Base-by-base conservation (phyloP, 768 basidiomycete genomes). In the Pisolithus microcarpus region DNA sequence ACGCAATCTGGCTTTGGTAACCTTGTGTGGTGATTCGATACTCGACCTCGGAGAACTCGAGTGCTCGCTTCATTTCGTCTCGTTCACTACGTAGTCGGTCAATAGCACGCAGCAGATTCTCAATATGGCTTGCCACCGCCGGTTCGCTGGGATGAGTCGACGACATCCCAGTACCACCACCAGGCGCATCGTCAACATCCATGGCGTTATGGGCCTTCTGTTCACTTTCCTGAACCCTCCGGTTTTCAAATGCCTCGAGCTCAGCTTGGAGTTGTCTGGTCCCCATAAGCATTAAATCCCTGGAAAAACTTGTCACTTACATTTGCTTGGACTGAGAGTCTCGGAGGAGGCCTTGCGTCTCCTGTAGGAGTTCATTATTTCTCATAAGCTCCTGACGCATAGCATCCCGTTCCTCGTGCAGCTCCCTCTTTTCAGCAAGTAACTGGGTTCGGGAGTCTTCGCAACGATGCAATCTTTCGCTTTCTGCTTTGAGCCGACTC, bases 1-100 rank as follows among this genome's bases (percentile, higher is more conserved):
- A 67, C 1, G 70, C 63, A 19, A 85, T 66, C 51, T 76, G 77
- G 31, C 72, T 69, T 58, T 82, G 75, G 44, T 84, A 64, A 0
- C 80, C 76, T 52, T 87, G 77, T 15, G 81, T 74, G 2, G 79
- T 70, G 58, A 87, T 84, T 55, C 71, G 77, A 23, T 80, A 78
- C 66, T 91, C 87, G 3, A 74, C 71, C 55, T 85, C 76, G 49
- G 84, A 68, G 65, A 89, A 91, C 45, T 85, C 75, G 13, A 90
- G 65, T 49, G 84, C 76, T 6, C 81, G 75, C 46, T 75, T 75
- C 24, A 87, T 72, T 43, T 65, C 70, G 54, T 89, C 82, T 5
- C 87, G 75, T 57, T 90, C 85, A 4, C 65, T 63, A 5, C 87
- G 81, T 43, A 89, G 70, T 31, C 87, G 78, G n/a, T 81, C 77